Evolutionary conservation across 2,329 filamentous ascomycete species (phyloP), one percentile per base, ranked within the genome.

Genomic region (Purpureocillium takamizusanense): DNA sequence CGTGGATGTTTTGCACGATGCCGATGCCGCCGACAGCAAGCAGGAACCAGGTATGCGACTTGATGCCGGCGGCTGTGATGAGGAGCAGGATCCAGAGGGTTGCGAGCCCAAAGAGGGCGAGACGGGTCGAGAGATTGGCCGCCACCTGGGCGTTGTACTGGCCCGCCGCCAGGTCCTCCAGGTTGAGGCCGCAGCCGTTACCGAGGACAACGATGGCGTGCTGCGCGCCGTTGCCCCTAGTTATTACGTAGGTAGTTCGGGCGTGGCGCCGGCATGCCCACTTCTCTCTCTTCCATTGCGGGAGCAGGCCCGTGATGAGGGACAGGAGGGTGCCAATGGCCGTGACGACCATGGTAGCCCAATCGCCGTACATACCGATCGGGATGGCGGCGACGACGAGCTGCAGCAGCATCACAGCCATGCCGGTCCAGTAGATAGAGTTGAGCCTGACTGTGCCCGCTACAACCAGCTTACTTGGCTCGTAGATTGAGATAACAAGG

Each of bases 251-350:
- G 1, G 48, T 58, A 36, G 59, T 54, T 13, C 49, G 46, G n/a
- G 47, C 44, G 6, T 49, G 41, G 3, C 40, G 43, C 13, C 60
- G 54, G 45, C 59, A 65, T 0, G 60, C 53, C 56, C 61, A 65
- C 44, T 69, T 70, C 47, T 71, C 68, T 9, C 43, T 45, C 15
- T 44, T 49, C 65, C 65, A 70, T 44, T 70, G 65, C 5, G 55
- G 51, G 4, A 70, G 46, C 3, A 51, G 42, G 0, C 62, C 62
- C 0, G 55, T 56, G 2, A 48, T 37, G 7, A 61, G 44, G 2
- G 60, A 54, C 4, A 72, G 51, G 2, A 57, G 2, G 9, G 49
- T 69, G 1, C 65, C 67, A 5, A 33, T 43, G 0, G 41, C 51
- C 0, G 63, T 66, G 23, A 68, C 51, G 16, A 68, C 39, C 4